A percentile compares a stretch with the other conserved stretches of the same genome.
These are phyloP conservation scores for Oryza nivara DNA, from an alignment of 176 grass and related monocot genomes.

Conservation along the genomic window DNA sequence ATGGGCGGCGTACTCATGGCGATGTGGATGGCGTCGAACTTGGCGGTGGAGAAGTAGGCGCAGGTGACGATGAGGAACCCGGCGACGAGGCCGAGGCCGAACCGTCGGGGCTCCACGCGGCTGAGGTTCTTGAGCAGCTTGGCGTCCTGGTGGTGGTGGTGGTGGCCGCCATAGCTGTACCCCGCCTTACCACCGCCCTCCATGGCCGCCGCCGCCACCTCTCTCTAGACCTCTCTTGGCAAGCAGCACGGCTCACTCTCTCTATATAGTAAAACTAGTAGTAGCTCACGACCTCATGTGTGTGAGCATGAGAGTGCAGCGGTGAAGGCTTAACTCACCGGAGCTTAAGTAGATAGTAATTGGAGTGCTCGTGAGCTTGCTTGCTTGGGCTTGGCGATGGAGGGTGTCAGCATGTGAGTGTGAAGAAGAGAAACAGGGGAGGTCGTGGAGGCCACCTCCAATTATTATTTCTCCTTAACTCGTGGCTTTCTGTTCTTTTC, in stretches of 20 bases:
- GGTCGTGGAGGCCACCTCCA: conserved; percentile 13
- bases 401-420: not conserved
- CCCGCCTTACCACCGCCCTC: conserved; percentile 50
- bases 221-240: not conserved
- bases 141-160: conserved; percentile 8
- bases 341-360: not conserved
- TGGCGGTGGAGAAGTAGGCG: conserved; percentile 72
- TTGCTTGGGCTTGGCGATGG: not conserved
- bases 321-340: not conserved
- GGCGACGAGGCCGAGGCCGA: conserved; percentile 58
- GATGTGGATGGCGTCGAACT: conserved; percentile 66
- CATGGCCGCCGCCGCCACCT: conserved; percentile 14
- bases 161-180: conserved; percentile 9
- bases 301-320: not conserved
- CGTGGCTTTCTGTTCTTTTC: not conserved
- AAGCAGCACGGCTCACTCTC: too few species aligned
- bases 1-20: conserved; percentile 37
- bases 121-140: conserved; percentile 59
- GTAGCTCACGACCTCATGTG: not conserved
- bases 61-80: conserved; percentile 69
- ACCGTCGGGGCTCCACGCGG: conserved; percentile 62
- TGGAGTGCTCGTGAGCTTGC: not conserved
- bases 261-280: too few species aligned
- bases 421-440: not conserved
- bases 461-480: conserved; percentile 22